Base-by-base conservation (phyloP, 257 asterid genomes). In the Paraleonurus japonicus region DNA sequence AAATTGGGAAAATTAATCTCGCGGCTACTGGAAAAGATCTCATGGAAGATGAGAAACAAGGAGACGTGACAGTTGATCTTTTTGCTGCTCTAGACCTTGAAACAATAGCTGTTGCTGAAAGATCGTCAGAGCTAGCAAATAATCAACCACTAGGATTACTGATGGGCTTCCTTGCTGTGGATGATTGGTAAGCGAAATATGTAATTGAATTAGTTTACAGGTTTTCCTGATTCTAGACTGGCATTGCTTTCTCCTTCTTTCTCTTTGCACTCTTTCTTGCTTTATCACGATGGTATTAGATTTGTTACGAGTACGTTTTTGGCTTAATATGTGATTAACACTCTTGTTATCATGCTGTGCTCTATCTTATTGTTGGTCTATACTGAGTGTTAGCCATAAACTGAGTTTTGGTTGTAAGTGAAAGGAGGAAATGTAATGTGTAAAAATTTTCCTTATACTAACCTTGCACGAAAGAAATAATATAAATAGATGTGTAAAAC, bases 1-100 rank as follows among this genome's bases (percentile, higher is more conserved):
- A 84, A 82, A 95, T 95, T 84, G 98, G 99, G 71, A 92, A 87
- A 84, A 95, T 95, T 68, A 95, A 95, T 87, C 97, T 95, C 76
- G 99, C 99, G 83, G 99, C 99, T 75, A 95, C 94, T 65, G 99
- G 99, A 47, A 95, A 95, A 86, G 99, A 95, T 85, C 98, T 95
- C 75, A 95, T 95, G 99, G 99, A 95, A 73, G 99, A 92, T 19
- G 98, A 95, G 75, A 92, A 95, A 85, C 96, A 76, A 87, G 96
- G 97, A 74, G 99, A 95, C 72, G 97, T 95, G 54, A 88, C 94
- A 8, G 98, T 95, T 45, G 99, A 92, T 80, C 97, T 95, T 65
- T 92, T 85, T 88, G 67, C 98, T 80, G 90, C 99, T 63, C 75
- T 89, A 62, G 99, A 95, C 80, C 67, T 88, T 87, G 98, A 92